A percentile compares a stretch with the other conserved stretches of the same genome.
phyloP scores from a whole-genome alignment of 1,139 yeast species.

The Hemisphaericaspora lyxosophila region DNA sequence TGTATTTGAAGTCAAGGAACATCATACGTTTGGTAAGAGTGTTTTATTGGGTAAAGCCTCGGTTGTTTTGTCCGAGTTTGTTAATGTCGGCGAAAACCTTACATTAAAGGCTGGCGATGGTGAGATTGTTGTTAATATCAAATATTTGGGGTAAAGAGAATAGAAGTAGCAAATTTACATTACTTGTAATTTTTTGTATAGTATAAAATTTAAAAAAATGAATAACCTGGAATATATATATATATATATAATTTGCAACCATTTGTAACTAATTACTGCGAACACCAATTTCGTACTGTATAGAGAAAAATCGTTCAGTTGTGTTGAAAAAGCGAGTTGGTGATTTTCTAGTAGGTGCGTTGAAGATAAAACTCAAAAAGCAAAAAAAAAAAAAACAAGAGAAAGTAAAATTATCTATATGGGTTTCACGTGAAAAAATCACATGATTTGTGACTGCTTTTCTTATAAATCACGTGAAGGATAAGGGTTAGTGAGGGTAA shows the following conservation, averaged over 20 bases:
- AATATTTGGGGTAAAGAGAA: constrained; percentile 18
- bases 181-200: neutral
- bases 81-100: constrained; percentile 33
- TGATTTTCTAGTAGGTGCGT: too few species aligned
- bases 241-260: too few species aligned
- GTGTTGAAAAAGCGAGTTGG: too few species aligned
- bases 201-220: too few species aligned
- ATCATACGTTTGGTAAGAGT: constrained; percentile 74
- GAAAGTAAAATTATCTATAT: neutral
- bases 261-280: neutral
- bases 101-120: constrained; percentile 31
- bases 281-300: neutral
- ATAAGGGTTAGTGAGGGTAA: constrained; percentile 3
- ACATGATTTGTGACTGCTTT: constrained; percentile 20
- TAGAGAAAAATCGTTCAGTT: neutral
- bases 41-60: constrained; percentile 60
- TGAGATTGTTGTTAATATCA: constrained; percentile 29
- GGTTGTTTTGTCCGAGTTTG: constrained; percentile 38
- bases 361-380: too few species aligned
- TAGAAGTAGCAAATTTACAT: too few species aligned
- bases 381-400: too few species aligned
- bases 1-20: constrained; percentile 60
- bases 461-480: constrained; percentile 2
- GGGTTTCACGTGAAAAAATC: constrained; percentile 4
- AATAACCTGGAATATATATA: too few species aligned